These are phyloP conservation scores for Ogataea corticis DNA, from an alignment of 805 yeast genomes.

Conservation along the genomic window DNA sequence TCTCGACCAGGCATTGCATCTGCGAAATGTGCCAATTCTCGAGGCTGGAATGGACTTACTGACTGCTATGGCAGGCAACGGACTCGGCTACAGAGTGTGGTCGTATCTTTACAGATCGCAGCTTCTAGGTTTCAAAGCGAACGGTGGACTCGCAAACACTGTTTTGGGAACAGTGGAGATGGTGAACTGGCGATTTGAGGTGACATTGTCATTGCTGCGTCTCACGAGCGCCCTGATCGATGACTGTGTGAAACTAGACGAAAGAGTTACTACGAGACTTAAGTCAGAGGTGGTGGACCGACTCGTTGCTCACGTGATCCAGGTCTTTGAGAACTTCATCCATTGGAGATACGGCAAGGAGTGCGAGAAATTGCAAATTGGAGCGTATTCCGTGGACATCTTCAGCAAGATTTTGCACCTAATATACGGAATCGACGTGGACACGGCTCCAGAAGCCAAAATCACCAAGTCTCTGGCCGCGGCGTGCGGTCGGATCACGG, in stretches of 20 bases:
- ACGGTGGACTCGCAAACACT: conserved; percentile 62
- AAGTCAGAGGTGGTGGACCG: conserved; percentile 58
- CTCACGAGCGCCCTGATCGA: conserved; percentile 54
- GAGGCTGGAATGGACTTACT: conserved; percentile 51
- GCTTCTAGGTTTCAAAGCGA: conserved; percentile 59
- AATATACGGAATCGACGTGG: conserved; percentile 54
- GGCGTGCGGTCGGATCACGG: conserved; percentile 52
- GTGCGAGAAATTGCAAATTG: conserved; percentile 61
- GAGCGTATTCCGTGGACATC: conserved; percentile 51
- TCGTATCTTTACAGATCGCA: conserved; percentile 68
- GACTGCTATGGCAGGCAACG: conserved; percentile 41
- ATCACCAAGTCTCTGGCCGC: conserved; percentile 51
- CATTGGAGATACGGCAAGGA: conserved; percentile 65
- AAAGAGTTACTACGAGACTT: conserved; percentile 38
- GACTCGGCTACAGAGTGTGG: conserved; percentile 74
- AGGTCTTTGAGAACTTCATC: conserved; percentile 70
- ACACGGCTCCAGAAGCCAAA: conserved; percentile 36
- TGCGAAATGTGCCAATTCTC: conserved; percentile 48
- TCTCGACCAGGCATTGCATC: conserved; percentile 67
- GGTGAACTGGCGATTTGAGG: conserved; percentile 62
- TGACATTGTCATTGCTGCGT: conserved; percentile 61
- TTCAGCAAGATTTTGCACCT: conserved; percentile 55
- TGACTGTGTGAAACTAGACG: conserved; percentile 45
- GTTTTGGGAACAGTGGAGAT: conserved; percentile 74
- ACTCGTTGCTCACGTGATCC: conserved; percentile 56